Evolutionary conservation across 176 grass and related monocot species (phyloP).

Genomic region (Triticum timopheevii): DNA sequence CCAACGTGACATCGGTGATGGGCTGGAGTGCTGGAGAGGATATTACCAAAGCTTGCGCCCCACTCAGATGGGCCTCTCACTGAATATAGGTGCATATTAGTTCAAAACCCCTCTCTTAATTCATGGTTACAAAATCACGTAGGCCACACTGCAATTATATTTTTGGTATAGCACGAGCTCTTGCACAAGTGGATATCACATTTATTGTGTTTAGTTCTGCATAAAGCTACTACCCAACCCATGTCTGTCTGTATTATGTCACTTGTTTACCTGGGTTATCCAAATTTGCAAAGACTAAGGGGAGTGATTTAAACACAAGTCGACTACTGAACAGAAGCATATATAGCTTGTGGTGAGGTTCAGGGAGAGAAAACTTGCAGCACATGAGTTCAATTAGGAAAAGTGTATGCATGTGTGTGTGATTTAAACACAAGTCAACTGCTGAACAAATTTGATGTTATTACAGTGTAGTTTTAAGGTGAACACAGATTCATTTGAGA

Average conservation of each 20-base stretch:
- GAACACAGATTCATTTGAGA: not conserved
- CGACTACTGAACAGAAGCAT: not conserved
- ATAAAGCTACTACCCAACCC: not conserved
- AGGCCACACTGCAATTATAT: not conserved
- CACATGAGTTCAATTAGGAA: not conserved
- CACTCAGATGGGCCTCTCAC: conserved; percentile 74
- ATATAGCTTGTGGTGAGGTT: not conserved
- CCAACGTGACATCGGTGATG: conserved; percentile 42
- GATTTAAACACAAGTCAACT: too few species aligned
- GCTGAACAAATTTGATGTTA: not conserved
- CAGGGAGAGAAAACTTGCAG: not conserved
- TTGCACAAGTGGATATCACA: not conserved
- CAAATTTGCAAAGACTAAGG: not conserved
- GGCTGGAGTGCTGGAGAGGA: conserved; percentile 78
- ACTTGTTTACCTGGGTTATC: not conserved
- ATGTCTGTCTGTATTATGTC: not conserved
- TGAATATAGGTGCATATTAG: conserved; percentile 64
- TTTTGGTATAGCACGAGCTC: not conserved
- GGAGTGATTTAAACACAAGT: not conserved
- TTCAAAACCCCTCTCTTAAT: not conserved
- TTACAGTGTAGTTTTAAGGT: not conserved
- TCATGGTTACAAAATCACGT: not conserved
- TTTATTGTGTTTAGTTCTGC: not conserved
- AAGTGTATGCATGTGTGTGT: not conserved
- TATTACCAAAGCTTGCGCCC: conserved; percentile 90